Percentiles rank a stretch among this genome's conserved stretches.
Evolutionary conservation across 2,329 filamentous ascomycete species (phyloP).

Genomic region (Shiraia bambusicola): DNA sequence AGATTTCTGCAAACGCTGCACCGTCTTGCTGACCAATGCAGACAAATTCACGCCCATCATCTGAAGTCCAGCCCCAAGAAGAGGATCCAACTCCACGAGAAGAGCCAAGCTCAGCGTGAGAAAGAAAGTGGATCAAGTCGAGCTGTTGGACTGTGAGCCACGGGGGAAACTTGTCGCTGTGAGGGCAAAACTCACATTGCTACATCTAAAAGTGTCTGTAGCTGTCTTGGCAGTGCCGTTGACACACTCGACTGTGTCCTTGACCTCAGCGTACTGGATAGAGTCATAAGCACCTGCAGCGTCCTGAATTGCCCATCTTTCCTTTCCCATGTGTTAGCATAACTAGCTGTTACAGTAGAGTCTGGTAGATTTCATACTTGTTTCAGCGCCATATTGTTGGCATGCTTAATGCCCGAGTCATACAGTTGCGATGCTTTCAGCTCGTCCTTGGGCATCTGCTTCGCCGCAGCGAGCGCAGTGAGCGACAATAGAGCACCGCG

Average conservation of each 20-base stretch:
- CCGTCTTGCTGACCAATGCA: constrained; percentile 58
- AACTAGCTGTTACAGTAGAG: background rate
- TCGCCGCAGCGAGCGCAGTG: constrained; percentile 36
- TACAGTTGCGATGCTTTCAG: constrained; percentile 40
- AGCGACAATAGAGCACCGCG: constrained; percentile 34
- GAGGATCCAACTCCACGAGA: constrained; percentile 46
- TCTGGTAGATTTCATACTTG: constrained; percentile 16
- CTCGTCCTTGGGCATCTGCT: constrained; percentile 40
- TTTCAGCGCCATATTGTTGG: constrained; percentile 40
- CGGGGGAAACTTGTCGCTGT: too few relatives aligned
- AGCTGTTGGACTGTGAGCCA: constrained; percentile 36
- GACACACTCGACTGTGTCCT: constrained; percentile 36
- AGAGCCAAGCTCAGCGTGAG: constrained; percentile 57
- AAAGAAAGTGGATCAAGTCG: constrained; percentile 59
- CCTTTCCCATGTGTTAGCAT: constrained; percentile 32
- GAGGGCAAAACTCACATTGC: constrained; percentile 5
- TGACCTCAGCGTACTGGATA: constrained; percentile 37
- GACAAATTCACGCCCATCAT: constrained; percentile 56
- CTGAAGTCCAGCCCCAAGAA: constrained; percentile 58
- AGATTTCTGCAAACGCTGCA: constrained; percentile 57
- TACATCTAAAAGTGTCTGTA: constrained; percentile 43
- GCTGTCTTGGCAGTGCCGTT: constrained; percentile 42
- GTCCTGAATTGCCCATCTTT: constrained; percentile 40
- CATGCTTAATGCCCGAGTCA: constrained; percentile 44
- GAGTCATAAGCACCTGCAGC: constrained; percentile 39